These are phyloP conservation scores for Xylaria intraflava DNA, from an alignment of 495 filamentous ascomycete species.

Conservation along the genomic window DNA sequence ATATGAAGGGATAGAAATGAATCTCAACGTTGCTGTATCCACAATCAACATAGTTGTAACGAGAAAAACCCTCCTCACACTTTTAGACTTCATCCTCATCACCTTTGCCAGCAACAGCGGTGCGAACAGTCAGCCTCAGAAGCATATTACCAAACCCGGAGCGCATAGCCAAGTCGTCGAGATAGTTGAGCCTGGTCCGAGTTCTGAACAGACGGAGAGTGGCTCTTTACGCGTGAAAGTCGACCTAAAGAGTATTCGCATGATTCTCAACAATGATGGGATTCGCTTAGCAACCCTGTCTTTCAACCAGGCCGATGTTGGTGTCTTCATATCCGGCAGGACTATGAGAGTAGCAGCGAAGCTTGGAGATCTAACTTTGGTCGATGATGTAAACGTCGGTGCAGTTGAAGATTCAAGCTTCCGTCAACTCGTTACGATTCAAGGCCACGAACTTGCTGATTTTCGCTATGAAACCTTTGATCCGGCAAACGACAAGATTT, in stretches of 20 bases:
- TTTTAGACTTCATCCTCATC: slow-evolving; percentile 92
- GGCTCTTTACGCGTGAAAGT: slow-evolving; percentile 69
- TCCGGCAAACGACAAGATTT: slow-evolving; percentile 53
- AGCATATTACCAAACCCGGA: slow-evolving; percentile 32
- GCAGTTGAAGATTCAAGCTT: slow-evolving; percentile 72
- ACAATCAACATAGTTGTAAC: slow-evolving; percentile 96
- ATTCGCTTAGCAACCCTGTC: slow-evolving; percentile 89
- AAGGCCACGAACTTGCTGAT: slow-evolving; percentile 94
- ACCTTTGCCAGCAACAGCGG: slow-evolving; percentile 77
- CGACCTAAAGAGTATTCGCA: slow-evolving; percentile 81
- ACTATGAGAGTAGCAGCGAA: slow-evolving; percentile 80
- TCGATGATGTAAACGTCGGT: slow-evolving; percentile 93
- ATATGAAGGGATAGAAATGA: slow-evolving; percentile 88
- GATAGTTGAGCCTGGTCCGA: slow-evolving; percentile 22
- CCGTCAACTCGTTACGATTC: slow-evolving; percentile 82
- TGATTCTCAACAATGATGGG: slow-evolving; percentile 98
- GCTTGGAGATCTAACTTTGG: slow-evolving; percentile 76
- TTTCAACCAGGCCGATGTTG: slow-evolving; percentile 83
- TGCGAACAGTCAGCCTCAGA: slow-evolving; percentile 27
- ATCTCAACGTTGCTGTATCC: slow-evolving; percentile 84
- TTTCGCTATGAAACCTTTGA: slow-evolving; percentile 97
- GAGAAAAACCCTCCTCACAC: slow-evolving; percentile 81
- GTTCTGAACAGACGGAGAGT: slow-evolving; percentile 26
- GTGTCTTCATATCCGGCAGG: slow-evolving; percentile 76
- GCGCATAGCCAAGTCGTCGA: slow-evolving; percentile 32